A percentile compares a stretch with the other conserved stretches of the same genome.
These are phyloP conservation scores for Pichia sp. DNA, from an alignment of 1,139 yeast genomes.

Conservation along the genomic window DNA sequence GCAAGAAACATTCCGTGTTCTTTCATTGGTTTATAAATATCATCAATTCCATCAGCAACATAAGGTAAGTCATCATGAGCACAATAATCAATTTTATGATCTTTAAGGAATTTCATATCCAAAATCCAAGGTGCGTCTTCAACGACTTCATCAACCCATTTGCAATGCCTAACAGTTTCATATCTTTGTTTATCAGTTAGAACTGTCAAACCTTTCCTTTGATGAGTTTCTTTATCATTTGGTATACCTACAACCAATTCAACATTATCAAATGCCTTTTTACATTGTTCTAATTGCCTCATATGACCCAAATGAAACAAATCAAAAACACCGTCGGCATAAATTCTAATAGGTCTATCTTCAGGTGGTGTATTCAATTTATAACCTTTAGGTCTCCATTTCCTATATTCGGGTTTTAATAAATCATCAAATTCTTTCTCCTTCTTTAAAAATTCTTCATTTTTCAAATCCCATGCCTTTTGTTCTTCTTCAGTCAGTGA, in stretches of 20 bases:
- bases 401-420: constrained; percentile 54
- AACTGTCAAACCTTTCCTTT: constrained; percentile 88
- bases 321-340: constrained; percentile 98
- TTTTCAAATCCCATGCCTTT: constrained; percentile 9
- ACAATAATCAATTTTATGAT: constrained; percentile 86
- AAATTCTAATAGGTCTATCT: constrained; percentile 81
- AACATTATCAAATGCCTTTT: constrained; percentile 83
- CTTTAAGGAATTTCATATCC: constrained; percentile 66
- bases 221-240: constrained; percentile 83
- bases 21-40: constrained; percentile 87
- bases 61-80: constrained; percentile 98
- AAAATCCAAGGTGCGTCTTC: constrained; percentile 96
- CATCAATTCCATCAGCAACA: constrained; percentile 80
- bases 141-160: constrained; percentile 95
- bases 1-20: constrained; percentile 85
- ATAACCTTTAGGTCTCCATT: constrained; percentile 65
- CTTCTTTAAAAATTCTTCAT: constrained; percentile 13
- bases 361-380: constrained; percentile 74
- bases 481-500: constrained; percentile 9
- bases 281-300: constrained; percentile 95
- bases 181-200: constrained; percentile 79
- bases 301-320: constrained; percentile 94
- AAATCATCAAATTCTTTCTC: constrained; percentile 26
- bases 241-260: constrained; percentile 88
- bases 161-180: constrained; percentile 84